Conservation (phyloP, 2,329 filamentous ascomycete species). For the Venturia nashicola region DNA sequence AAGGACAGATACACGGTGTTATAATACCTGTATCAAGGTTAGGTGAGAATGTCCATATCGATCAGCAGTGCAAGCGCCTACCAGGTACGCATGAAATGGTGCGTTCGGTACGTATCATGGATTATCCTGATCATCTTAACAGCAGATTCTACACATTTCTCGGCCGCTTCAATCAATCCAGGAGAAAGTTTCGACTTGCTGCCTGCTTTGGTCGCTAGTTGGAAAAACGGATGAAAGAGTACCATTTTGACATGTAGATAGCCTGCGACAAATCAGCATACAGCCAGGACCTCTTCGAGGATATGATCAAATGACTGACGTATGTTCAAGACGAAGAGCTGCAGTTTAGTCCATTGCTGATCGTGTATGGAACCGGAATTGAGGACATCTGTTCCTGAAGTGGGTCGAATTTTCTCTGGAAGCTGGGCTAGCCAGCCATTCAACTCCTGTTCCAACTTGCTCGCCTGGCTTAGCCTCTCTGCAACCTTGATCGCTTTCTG, state of each 20-base stretch:
- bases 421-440: conserved; percentile 24
- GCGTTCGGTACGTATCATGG: conserved; percentile 25
- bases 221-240: conserved; percentile 25
- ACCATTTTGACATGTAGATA: conserved; percentile 31
- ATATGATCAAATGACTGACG: conserved; percentile 17
- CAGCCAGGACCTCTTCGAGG: neutral
- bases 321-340: conserved; percentile 27
- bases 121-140: conserved; percentile 28
- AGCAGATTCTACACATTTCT: conserved; percentile 28
- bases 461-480: conserved; percentile 23
- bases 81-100: conserved; percentile 31
- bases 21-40: conserved; percentile 23
- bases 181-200: conserved; percentile 14
- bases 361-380: conserved; percentile 20
- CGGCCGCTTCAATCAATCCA: conserved; percentile 20
- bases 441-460: conserved; percentile 25
- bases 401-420: conserved; percentile 21
- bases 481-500: conserved; percentile 22
- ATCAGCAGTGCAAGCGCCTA: conserved; percentile 13
- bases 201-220: conserved; percentile 18
- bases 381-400: conserved; percentile 13
- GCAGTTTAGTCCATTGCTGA: conserved; percentile 26
- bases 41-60: neutral
- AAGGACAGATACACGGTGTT: conserved; percentile 31
- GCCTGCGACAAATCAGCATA: conserved; percentile 14